Evolutionary conservation across 192 early-diverging fungal species (phyloP), one percentile per base, ranked within the genome.

Genomic region (Gonapodya sp.): DNA sequence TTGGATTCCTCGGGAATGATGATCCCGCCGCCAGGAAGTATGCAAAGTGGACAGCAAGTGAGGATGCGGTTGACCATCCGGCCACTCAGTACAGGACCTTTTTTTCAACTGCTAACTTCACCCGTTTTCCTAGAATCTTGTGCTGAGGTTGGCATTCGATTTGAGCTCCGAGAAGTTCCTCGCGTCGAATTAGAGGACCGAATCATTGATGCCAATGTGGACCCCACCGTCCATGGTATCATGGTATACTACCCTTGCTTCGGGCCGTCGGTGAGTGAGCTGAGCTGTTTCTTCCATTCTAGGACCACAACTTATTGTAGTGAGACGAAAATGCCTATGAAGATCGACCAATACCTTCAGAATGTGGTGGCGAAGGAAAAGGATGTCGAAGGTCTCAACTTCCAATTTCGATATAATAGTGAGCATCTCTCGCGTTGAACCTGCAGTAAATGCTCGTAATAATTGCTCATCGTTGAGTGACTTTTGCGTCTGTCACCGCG

Each of bases 211-310:
- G 98, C 97, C 18, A 99, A 99, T 85, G 85, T 91, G 73, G 98
- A 99, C 81, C 77, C 84, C 1, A 79, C 79, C 0, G 94, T 99
- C 31, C 92, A 96, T 84, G 98, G 98, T 34, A 97, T 99, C 82
- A 95, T 99, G 91, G 95, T 99, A 35, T 99, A 99, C 87, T 99
- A 99, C 84, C 97, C 97, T 16, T 95, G 98, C 18, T 98, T 96
- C 89, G 95, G 95, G 24, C 46, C 46, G 46, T 64, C 46, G 46
- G 46, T 64, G 46, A 24, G 46, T 64, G n/a, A n/a, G n/a, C n/a
- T n/a, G n/a, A n/a, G 8, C 46, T 64, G 46, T 64, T 64, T 24
- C 8, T 64, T 24, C 24, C 46, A 64, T 64, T 8, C 24, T 24
- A 64, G 24, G 8, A 16, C 24, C 46, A 8, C 46, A 16, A 24